Evolutionary conservation across 2,329 filamentous ascomycete species (phyloP).

Genomic region (Arthrobotrys musiformis): DNA sequence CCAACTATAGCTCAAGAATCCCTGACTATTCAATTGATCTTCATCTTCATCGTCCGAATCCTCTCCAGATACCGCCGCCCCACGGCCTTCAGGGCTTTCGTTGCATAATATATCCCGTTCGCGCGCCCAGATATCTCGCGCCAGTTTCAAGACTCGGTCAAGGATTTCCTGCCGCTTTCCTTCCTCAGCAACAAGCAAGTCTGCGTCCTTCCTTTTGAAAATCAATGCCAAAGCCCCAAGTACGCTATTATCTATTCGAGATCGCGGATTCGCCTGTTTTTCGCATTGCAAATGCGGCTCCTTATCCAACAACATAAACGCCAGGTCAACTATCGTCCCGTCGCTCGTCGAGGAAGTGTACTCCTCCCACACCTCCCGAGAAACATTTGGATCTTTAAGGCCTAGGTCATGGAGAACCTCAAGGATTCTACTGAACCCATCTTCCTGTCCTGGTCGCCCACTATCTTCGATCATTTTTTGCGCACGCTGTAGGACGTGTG

Average conservation of each 20-base stretch:
- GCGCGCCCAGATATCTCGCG: slow-evolving; percentile 77
- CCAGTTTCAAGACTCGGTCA: slow-evolving; percentile 67
- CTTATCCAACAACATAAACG: slow-evolving; percentile 24
- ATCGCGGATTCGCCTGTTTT: slow-evolving; percentile 67
- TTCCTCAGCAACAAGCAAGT: slow-evolving; percentile 62
- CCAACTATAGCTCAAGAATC: slow-evolving; percentile 93
- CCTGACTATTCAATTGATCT: slow-evolving; percentile 77
- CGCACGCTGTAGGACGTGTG: slow-evolving; percentile 67
- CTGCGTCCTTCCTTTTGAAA: slow-evolving; percentile 41
- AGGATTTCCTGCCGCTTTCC: slow-evolving; percentile 66
- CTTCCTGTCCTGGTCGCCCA: slow-evolving; percentile 88
- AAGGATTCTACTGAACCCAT: slow-evolving; percentile 78
- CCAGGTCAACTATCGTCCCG: slow-evolving; percentile 9
- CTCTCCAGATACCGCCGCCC: slow-evolving; percentile 74
- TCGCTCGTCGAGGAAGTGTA: slow-evolving; percentile 24
- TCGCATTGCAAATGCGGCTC: neutral
- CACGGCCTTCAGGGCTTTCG: slow-evolving; percentile 90
- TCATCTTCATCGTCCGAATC: slow-evolving; percentile 61
- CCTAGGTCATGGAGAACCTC: slow-evolving; percentile 65
- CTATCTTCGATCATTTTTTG: slow-evolving; percentile 74
- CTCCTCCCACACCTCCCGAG: slow-evolving; percentile 13
- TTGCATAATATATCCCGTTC: slow-evolving; percentile 85
- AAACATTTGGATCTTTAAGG: slow-evolving; percentile 25
- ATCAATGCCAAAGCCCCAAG: slow-evolving; percentile 58
- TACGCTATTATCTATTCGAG: slow-evolving; percentile 65